A percentile compares a stretch with the other conserved stretches of the same genome.
Evolutionary conservation across 805 yeast species (phyloP).

Genomic region (Metschnikowia similis): DNA sequence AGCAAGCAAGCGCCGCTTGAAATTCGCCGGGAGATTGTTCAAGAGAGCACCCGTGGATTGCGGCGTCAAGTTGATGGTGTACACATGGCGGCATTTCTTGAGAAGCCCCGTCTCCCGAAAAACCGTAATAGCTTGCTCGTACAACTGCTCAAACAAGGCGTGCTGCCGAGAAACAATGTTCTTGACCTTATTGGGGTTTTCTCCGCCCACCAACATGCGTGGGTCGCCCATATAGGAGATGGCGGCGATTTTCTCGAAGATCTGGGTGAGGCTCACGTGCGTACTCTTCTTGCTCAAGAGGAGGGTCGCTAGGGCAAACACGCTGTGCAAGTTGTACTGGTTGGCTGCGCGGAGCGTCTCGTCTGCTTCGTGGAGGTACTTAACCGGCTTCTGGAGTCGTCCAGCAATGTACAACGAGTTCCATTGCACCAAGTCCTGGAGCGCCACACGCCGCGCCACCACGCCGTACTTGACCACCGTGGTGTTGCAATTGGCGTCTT

Average conservation of each 20-base stretch:
- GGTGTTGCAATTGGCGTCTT: slow-evolving; percentile 30
- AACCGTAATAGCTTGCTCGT: slow-evolving; percentile 53
- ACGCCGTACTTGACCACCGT: slow-evolving; percentile 78
- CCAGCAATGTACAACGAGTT: slow-evolving; percentile 84
- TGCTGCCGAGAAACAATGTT: slow-evolving; percentile 83
- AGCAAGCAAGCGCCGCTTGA: slow-evolving; percentile 7
- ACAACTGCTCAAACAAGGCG: slow-evolving; percentile 62
- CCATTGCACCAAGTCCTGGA: slow-evolving; percentile 81
- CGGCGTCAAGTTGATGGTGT: not conserved
- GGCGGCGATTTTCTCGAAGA: slow-evolving; percentile 73
- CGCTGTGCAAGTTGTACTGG: slow-evolving; percentile 73
- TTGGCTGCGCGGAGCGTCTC: slow-evolving; percentile 55
- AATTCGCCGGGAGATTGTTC: slow-evolving; percentile 10
- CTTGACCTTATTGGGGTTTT: slow-evolving; percentile 80
- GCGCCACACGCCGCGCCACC: slow-evolving; percentile 56
- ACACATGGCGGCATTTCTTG: not conserved
- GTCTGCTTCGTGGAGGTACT: slow-evolving; percentile 57
- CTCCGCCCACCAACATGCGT: slow-evolving; percentile 81
- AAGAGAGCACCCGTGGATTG: slow-evolving; percentile 5
- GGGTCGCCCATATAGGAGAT: slow-evolving; percentile 89
- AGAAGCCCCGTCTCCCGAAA: slow-evolving; percentile 4
- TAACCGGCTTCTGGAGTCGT: slow-evolving; percentile 89
- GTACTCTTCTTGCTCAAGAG: slow-evolving; percentile 52
- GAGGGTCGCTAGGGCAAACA: slow-evolving; percentile 64
- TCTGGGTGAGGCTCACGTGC: slow-evolving; percentile 14